Base-by-base conservation (phyloP, 345 rosid species). In the Ricinus communis region DNA sequence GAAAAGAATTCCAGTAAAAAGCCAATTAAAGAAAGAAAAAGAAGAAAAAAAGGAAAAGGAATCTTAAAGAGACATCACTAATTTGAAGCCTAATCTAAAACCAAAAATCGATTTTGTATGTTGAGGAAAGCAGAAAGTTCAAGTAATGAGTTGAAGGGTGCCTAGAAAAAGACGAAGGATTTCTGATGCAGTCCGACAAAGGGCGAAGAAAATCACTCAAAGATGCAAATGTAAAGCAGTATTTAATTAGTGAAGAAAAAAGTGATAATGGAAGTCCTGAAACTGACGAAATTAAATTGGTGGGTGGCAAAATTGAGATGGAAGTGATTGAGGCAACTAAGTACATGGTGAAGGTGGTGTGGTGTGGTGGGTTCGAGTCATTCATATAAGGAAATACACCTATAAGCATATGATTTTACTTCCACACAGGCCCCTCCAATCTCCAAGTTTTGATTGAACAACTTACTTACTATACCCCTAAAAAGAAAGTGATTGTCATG, bases 311-410 rank as follows among this genome's bases (percentile, higher is more conserved):
- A 33, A 72, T 36, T 53, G 40, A 63, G 62, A 74, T 28, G 31
- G n/a, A 25, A 63, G 74, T 69, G 68, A 56, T 56, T 56, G 68
- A 56, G 55, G 70, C 76, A 68, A 68, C 74, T 27, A 62, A 21
- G 22, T 31, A 4, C 38, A 33, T 33, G 38, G 38, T 33, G 38
- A 11, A 51, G 49, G 70, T 70, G 72, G 82, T 71, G 82, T 59
- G 69, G 47, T 43, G 47, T 12, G 47, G 47, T 33, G 38, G 38
- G 38, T 33, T 33, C 38, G 38, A 33, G 38, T 33, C 38, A 33
- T 33, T 33, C 47, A 43, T 9, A 43, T 9, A 43, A 43, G 11
- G 8, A 9, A 8, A 43, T 43, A 11, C n/a, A n/a, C n/a, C n/a
- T 43, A 9, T 43, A 43, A 4, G 8, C 14, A 43, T 22, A 7